Base-by-base conservation (phyloP, 75 land plant genomes). In the Chamaecyparis obtusa region DNA sequence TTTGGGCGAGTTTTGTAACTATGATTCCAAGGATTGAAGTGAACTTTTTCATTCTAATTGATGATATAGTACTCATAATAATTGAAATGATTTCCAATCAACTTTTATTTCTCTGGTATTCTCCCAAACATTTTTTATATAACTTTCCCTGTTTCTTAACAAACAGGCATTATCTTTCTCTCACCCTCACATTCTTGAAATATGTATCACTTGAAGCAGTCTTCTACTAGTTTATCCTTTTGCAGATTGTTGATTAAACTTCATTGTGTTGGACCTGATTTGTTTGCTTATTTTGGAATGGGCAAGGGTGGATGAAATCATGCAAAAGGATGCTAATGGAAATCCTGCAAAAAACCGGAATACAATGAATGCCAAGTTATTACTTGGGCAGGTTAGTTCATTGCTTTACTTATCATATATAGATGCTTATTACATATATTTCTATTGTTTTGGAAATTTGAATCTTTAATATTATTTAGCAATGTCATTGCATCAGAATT, bases 271-370 rank as follows among this genome's bases (percentile, higher is more conserved):
- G 81, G 41, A 78, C 3, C 81, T 78, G 43, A 78, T 41, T 41
- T 78, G 44, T 24, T 39, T 78, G 15, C 17, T 19, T 21, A 37
- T 78, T 78, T 78, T 41, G 81, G 39, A 39, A 78, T 78, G 41
- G 81, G 8, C 9, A 84, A 97, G 98, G 85, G 99, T 97, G 56
- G 92, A 95, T 86, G 94, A 89, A 16, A 95, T 96, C 30, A 94
- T 97, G 94, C 87, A 80, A 57, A 86, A 81, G 67, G 99, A 97
- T 92, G 95, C 99, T 37, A 48, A 64, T 30, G 90, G 91, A 41
- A 96, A 97, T 88, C 95, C 99, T 80, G 86, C 87, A 71, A 91
- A 83, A 33, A 85, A 89, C 83, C 90, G 90, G 7, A 87, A 88
- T 91, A 94, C 93, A 69, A 60, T 69, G 11, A 84, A 74, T 83